Conservation (phyloP, 2,329 filamentous ascomycete species). For the Massarina eburnea region DNA sequence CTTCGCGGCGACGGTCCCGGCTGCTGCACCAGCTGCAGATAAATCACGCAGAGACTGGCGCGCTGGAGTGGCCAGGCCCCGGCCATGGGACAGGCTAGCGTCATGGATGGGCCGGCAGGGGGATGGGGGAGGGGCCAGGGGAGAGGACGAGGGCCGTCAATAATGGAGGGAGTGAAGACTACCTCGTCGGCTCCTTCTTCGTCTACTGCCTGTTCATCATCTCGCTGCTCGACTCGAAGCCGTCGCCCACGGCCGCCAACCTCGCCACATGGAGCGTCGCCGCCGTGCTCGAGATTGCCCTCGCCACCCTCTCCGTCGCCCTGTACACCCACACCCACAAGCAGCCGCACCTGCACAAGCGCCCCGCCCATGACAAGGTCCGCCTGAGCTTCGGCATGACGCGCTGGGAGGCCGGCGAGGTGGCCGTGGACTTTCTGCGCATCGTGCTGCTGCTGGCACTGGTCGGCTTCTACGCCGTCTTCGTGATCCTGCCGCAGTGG, state of each 20-base stretch:
- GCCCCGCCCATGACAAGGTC: slow-evolving; percentile 5
- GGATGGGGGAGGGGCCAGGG: not conserved
- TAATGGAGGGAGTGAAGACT: no score
- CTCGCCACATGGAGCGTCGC: slow-evolving; percentile 76
- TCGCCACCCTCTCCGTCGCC: slow-evolving; percentile 69
- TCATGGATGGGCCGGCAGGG: not conserved
- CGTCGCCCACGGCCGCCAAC: slow-evolving; percentile 79
- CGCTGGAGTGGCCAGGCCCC: not conserved
- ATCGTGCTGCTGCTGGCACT: slow-evolving; percentile 66
- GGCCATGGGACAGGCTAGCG: not conserved
- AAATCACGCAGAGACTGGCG: not conserved
- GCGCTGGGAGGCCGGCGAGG: slow-evolving; percentile 66
- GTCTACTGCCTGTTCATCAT: slow-evolving; percentile 84
- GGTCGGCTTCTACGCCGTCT: slow-evolving; percentile 60
- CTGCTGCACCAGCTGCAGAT: not conserved
- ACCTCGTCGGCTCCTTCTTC: slow-evolving; percentile 81
- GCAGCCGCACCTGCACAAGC: slow-evolving; percentile 57
- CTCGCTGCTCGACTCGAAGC: slow-evolving; percentile 79
- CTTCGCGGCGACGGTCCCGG: slow-evolving; percentile 8
- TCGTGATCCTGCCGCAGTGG: slow-evolving; percentile 43
- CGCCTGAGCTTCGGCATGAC: slow-evolving; percentile 45
- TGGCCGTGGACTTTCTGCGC: slow-evolving; percentile 68
- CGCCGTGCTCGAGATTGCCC: slow-evolving; percentile 69
- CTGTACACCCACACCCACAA: slow-evolving; percentile 70
- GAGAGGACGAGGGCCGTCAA: not conserved